Evolutionary conservation across 192 early-diverging fungal genomes (phyloP).

Genomic region (Kickxella alabastrina): DNA sequence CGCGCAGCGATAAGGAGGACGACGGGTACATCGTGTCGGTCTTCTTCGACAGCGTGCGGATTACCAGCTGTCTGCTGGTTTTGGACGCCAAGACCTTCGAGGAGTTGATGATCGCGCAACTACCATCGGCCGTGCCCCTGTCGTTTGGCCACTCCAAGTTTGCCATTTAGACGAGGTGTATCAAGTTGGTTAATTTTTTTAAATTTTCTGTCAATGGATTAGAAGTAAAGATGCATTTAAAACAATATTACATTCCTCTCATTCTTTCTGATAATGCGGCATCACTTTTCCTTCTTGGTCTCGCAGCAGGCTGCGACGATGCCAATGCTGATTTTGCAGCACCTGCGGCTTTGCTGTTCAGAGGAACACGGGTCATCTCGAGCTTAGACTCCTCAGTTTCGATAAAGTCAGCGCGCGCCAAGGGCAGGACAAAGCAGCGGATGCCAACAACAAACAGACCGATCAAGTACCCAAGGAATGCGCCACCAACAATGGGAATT

Average conservation of each 20-base stretch:
- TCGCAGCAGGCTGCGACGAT: not conserved
- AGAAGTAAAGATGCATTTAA: too few species aligned
- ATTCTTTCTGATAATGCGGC: too few species aligned
- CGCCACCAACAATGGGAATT: slow-evolving; percentile 41
- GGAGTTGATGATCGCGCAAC: slow-evolving; percentile 62
- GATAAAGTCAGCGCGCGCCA: slow-evolving; percentile 24
- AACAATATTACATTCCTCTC: too few species aligned
- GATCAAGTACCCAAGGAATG: slow-evolving; percentile 37
- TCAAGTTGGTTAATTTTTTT: too few species aligned
- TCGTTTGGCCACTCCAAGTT: slow-evolving; percentile 65
- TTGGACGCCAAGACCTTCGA: slow-evolving; percentile 67
- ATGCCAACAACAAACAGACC: slow-evolving; percentile 34
- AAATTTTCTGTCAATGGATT: too few species aligned
- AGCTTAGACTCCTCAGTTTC: slow-evolving; percentile 16
- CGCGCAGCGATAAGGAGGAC: slow-evolving; percentile 60
- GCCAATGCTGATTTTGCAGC: too few species aligned
- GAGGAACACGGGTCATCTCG: slow-evolving; percentile 7
- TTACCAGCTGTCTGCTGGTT: slow-evolving; percentile 66
- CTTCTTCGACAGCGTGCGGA: slow-evolving; percentile 64
- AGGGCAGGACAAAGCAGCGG: slow-evolving; percentile 33
- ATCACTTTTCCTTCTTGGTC: slow-evolving; percentile 7
- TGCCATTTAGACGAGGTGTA: slow-evolving; percentile 19
- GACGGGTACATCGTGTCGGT: slow-evolving; percentile 71
- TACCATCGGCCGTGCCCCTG: slow-evolving; percentile 63
- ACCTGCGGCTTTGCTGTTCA: not conserved